Evolutionary conservation across 345 rosid genomes (phyloP), one percentile per base, ranked within the genome.

Genomic region (Litchi chinensis): DNA sequence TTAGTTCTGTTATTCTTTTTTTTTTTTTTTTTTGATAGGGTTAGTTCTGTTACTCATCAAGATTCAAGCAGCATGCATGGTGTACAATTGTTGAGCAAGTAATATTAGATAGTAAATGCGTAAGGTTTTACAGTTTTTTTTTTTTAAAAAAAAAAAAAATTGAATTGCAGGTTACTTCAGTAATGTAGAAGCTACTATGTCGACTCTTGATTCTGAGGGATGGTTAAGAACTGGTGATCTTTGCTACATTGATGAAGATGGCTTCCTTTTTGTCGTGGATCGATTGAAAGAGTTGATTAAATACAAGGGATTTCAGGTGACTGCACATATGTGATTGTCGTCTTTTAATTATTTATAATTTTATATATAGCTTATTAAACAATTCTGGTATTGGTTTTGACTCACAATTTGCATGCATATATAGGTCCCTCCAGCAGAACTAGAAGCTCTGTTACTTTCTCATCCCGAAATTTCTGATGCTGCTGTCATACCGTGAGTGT

Each of bases 211-310:
- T 83, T 87, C 92, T 0, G 90, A 93, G 56, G 99, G 97, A 80
- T 96, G 99, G 98, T 80, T 96, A 65, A 93, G 90, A 81, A 96
- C 99, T 21, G 99, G 98, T 21, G 98, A 94, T 84, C 82, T 96
- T 10, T 92, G 98, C 75, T 94, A 90, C 81, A 86, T 94, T 6
- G 97, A 94, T 43, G 94, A 90, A 5, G 95, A 91, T 76, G 98
- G 99, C 57, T 91, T 86, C 84, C 82, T 96, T 57, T 94, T 90
- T 48, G 83, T 94, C 60, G 99, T 94, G 6, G 99, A 96, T 79
- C 85, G 98, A 80, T 77, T 96, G 82, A 96, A 96, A 84, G 99
- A 96, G 86, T 86, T 96, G 46, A 96, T 96, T 71, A 96, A 94
- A 73, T 96, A 96, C 84, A 96, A 93, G 73, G 99, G 98, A 15